Conservation (phyloP, 2,329 filamentous ascomycete genomes). For the Teratosphaeria zuluensis region DNA sequence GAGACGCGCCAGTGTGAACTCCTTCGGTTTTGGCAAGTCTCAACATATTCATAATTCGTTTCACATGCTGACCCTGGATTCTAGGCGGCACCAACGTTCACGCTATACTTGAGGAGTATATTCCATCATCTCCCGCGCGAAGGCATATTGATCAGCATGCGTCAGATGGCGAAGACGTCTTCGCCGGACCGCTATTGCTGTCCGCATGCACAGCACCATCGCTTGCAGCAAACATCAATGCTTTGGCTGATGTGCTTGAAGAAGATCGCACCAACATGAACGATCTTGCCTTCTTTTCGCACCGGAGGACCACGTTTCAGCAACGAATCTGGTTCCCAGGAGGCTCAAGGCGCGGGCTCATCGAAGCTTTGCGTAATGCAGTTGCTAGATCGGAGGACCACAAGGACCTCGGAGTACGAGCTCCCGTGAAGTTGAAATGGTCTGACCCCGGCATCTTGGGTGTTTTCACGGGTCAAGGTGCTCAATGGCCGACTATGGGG, state of each 20-base stretch:
- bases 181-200: not conserved
- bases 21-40: not conserved
- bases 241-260: not conserved
- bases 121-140: not conserved
- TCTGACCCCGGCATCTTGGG: not conserved
- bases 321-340: not conserved
- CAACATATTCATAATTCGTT: too few relatives aligned
- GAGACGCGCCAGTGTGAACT: not conserved
- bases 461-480: conserved; percentile 3
- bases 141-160: not conserved
- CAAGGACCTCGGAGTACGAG: not conserved
- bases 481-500: conserved; percentile 2
- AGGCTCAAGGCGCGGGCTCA: not conserved
- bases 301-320: not conserved
- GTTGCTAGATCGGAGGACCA: not conserved
- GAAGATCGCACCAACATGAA: not conserved
- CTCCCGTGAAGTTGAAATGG: not conserved
- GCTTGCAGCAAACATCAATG: not conserved
- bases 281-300: not conserved
- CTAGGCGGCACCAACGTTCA: not conserved
- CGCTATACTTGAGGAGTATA: not conserved
- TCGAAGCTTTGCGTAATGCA: not conserved
- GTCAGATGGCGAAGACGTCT: not conserved
- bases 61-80: not conserved
- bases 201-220: not conserved